A percentile compares a stretch with the other conserved stretches of the same genome.
Conservation (phyloP, 2,329 filamentous ascomycete species). For the Leptographium lundbergii region DNA sequence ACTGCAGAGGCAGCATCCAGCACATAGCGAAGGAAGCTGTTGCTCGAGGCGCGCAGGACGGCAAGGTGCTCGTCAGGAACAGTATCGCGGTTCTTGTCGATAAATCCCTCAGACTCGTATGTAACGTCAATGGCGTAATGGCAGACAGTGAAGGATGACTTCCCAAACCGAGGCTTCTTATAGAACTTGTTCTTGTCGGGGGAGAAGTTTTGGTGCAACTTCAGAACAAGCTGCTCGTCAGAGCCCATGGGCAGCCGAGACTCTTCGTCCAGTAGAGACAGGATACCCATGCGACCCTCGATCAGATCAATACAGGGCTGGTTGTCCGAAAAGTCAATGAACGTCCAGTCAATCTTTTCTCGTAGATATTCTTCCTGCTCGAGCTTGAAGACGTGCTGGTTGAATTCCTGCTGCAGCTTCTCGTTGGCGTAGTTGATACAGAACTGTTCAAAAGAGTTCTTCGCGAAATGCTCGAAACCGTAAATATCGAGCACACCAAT, state of each 20-base stretch:
- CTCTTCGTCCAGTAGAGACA: constrained; percentile 90
- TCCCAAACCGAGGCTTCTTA: constrained; percentile 96
- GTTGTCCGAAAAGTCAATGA: constrained; percentile 98
- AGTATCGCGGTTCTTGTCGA: constrained; percentile 98
- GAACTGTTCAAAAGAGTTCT: constrained; percentile 99
- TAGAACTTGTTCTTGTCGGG: constrained; percentile 90
- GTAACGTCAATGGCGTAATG: constrained; percentile 98
- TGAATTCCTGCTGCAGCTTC: constrained; percentile 98
- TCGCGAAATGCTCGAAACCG: constrained; percentile 97
- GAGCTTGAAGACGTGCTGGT: constrained; percentile 97
- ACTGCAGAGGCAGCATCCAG: constrained; percentile 75
- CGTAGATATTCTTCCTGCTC: constrained; percentile 96
- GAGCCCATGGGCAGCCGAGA: constrained; percentile 94
- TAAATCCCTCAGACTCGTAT: constrained; percentile 97
- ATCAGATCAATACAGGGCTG: constrained; percentile 98
- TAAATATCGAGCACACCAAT: constrained; percentile 99
- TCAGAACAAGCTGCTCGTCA: constrained; percentile 92
- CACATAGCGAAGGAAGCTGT: constrained; percentile 73
- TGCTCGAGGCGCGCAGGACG: constrained; percentile 71
- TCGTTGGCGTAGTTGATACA: constrained; percentile 99
- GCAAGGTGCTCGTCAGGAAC: constrained; percentile 98
- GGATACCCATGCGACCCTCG: constrained; percentile 87
- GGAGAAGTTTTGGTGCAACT: constrained; percentile 88
- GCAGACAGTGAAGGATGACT: constrained; percentile 94
- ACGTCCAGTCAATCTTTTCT: constrained; percentile 97